phyloP scores from a whole-genome alignment of 1,284 basidiomycete species.

The Fomes fomentarius region DNA sequence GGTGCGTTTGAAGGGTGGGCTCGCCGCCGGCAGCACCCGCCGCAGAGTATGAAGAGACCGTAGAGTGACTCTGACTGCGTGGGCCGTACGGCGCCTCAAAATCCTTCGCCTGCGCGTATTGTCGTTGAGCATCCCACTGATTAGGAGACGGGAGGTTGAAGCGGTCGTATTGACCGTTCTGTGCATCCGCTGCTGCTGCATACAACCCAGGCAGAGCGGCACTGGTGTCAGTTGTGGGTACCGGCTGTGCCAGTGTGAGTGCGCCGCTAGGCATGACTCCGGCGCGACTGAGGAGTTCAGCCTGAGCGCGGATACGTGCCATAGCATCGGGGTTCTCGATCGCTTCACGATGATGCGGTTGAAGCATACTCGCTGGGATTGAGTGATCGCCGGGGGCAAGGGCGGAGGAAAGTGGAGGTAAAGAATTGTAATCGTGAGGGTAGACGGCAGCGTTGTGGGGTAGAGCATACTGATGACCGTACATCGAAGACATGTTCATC shows the following conservation, averaged over 20 bases:
- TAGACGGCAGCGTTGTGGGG: conserved; percentile 22
- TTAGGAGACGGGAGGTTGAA: conserved; percentile 13
- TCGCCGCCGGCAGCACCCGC: conserved; percentile 23
- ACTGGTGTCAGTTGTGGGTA: conserved; percentile 19
- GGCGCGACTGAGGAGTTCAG: conserved; percentile 43
- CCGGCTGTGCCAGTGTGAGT: conserved; percentile 21
- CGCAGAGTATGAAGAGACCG: conserved; percentile 12
- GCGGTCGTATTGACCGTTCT: conserved; percentile 16
- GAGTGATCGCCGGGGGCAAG: conserved; percentile 15
- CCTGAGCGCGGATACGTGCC: conserved; percentile 52
- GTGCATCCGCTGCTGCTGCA: conserved; percentile 9
- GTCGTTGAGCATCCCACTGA: conserved; percentile 22
- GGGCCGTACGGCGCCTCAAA: conserved; percentile 20
- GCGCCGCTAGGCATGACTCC: conserved; percentile 33
- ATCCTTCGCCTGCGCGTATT: conserved; percentile 23
- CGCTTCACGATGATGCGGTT: conserved; percentile 10
- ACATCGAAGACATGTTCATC: conserved; percentile 28
- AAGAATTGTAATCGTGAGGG: conserved; percentile 21
- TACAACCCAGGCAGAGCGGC: conserved; percentile 19
- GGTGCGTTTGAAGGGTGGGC: conserved; percentile 29
- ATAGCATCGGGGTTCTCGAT: conserved; percentile 42
- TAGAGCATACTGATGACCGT: conserved; percentile 24
- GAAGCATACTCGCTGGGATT: conserved; percentile 9
- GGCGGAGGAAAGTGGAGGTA: conserved; percentile 18
- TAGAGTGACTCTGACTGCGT: conserved; percentile 16